Evolutionary conservation across 2,329 filamentous ascomycete genomes (phyloP).

Genomic region (Lachnellula occidentalis): DNA sequence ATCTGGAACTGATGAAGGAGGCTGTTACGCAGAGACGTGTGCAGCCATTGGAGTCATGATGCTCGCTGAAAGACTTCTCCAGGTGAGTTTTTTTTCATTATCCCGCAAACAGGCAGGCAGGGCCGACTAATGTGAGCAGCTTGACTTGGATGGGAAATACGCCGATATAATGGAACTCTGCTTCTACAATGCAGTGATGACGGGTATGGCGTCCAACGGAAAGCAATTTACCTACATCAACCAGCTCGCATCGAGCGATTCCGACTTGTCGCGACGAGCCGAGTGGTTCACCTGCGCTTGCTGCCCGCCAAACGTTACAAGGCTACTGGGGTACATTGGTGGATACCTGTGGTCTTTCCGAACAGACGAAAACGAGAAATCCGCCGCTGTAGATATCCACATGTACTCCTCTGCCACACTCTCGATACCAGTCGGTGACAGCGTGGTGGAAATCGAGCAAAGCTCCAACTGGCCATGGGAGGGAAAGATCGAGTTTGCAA

Average conservation of each 20-base stretch:
- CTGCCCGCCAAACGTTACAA: constrained; percentile 54
- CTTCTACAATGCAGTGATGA: constrained; percentile 56
- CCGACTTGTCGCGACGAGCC: constrained; percentile 43
- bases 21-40: constrained; percentile 58
- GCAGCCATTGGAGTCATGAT: constrained; percentile 56
- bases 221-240: constrained; percentile 57
- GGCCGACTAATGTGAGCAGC: no score
- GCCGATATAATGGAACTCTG: constrained; percentile 56
- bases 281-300: constrained; percentile 57
- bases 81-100: constrained; percentile 29
- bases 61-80: constrained; percentile 51
- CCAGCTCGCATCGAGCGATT: constrained; percentile 50
- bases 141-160: constrained; percentile 48
- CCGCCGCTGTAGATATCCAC: constrained; percentile 45
- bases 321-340: constrained; percentile 50
- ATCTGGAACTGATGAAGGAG: constrained; percentile 53
- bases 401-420: constrained; percentile 48
- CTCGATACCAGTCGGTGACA: constrained; percentile 33
- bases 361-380: constrained; percentile 26
- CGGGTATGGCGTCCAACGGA: constrained; percentile 50
- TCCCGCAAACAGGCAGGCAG: not conserved
- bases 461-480: constrained; percentile 53
- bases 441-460: constrained; percentile 40
- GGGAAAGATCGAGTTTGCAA: constrained; percentile 43
- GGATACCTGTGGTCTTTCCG: constrained; percentile 49